Percentiles rank a stretch among this genome's conserved stretches.
Conservation (phyloP, 1,284 basidiomycete species). For the Takashimella koratensis region DNA sequence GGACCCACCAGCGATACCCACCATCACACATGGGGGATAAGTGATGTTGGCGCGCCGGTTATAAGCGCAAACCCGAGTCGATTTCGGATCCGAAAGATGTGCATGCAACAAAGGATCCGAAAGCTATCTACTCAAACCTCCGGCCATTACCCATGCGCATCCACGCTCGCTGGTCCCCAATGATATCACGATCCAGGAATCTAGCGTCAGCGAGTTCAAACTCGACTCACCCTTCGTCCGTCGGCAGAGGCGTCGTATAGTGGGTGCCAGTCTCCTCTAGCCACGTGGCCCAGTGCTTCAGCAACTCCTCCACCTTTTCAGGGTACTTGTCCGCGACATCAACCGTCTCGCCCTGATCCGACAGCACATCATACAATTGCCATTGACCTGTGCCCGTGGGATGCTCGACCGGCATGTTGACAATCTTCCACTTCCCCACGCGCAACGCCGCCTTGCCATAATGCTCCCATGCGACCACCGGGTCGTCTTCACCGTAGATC, state of each 20-base stretch:
- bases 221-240: background rate
- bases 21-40: too few species aligned
- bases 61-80: too few species aligned
- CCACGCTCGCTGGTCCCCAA: background rate
- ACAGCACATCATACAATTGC: background rate
- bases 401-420: background rate
- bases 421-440: background rate
- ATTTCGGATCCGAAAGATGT: too few species aligned
- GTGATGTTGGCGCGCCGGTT: too few species aligned
- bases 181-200: background rate
- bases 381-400: background rate
- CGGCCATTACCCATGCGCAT: background rate
- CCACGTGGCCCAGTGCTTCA: background rate
- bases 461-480: background rate
- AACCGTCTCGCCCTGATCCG: background rate
- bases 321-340: background rate
- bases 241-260: background rate
- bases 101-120: too few species aligned
- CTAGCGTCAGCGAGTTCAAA: background rate
- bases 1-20: too few species aligned
- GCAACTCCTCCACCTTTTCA: background rate
- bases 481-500: background rate
- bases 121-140: too few species aligned
- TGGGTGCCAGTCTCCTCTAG: background rate
- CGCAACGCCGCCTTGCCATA: background rate